Evolutionary conservation across 805 yeast genomes (phyloP).

Genomic region (Wickerhamiella sergipiensis): DNA sequence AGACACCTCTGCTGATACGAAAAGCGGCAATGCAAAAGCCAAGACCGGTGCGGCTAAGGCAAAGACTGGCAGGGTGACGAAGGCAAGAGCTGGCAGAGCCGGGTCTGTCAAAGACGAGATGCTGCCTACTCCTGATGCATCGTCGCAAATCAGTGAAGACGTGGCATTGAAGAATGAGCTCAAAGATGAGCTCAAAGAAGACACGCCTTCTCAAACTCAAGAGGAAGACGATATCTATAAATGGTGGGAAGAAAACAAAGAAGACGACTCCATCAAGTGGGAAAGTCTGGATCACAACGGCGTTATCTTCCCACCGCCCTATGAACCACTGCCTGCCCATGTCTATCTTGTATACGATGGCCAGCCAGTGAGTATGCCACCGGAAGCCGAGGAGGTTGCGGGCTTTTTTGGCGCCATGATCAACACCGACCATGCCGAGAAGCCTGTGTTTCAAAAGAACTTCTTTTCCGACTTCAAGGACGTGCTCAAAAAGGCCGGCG

Average conservation of each 20-base stretch:
- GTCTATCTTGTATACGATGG: constrained; percentile 69
- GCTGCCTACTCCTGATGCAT: neutral
- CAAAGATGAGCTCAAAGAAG: no score
- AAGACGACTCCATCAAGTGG: constrained; percentile 76
- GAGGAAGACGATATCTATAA: constrained; percentile 52
- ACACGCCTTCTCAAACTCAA: constrained; percentile 15
- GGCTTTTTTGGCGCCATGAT: constrained; percentile 86
- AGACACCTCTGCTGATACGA: neutral
- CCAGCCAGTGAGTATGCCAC: constrained; percentile 58
- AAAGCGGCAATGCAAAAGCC: neutral
- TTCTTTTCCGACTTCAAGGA: constrained; percentile 66
- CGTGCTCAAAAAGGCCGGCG: constrained; percentile 60
- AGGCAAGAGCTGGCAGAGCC: neutral
- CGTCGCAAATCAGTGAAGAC: neutral
- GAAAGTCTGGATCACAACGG: constrained; percentile 76
- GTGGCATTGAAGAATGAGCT: no score
- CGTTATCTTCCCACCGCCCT: constrained; percentile 85
- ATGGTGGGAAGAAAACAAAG: constrained; percentile 75
- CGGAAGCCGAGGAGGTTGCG: constrained; percentile 89
- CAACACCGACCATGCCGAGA: constrained; percentile 70
- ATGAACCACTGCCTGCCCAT: constrained; percentile 68
- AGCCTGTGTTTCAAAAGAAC: constrained; percentile 74
- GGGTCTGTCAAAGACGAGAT: neutral
- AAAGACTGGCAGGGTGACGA: neutral
- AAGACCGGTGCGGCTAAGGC: neutral